Percentiles rank a stretch among this genome's conserved stretches.
These are phyloP conservation scores for Exophiala sideris DNA, from an alignment of 2,329 filamentous ascomycete species.

Conservation along the genomic window DNA sequence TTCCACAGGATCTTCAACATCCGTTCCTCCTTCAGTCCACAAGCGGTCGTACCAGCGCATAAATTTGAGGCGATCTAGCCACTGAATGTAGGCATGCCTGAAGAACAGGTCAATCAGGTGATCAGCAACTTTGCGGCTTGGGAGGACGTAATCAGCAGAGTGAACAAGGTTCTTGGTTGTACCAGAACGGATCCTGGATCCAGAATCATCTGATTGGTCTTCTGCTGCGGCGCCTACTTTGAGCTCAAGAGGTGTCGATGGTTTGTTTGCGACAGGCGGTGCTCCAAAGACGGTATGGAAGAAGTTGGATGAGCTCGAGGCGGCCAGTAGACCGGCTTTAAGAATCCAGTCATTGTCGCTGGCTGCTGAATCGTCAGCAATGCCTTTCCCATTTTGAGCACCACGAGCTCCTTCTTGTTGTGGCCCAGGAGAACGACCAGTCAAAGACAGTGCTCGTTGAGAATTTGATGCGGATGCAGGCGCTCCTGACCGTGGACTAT, in stretches of 20 bases:
- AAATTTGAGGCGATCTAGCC: slow-evolving; percentile 41
- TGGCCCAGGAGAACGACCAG: too few relatives aligned
- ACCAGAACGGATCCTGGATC: neutral
- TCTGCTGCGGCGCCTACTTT: neutral
- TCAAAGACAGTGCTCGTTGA: too few relatives aligned
- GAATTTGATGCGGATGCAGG: neutral
- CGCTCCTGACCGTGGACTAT: neutral
- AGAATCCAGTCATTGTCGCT: neutral
- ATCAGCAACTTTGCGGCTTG: slow-evolving; percentile 45
- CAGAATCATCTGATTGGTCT: neutral
- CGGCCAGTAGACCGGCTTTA: neutral
- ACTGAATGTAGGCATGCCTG: slow-evolving; percentile 46
- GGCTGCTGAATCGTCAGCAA: neutral
- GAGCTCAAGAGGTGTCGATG: too few relatives aligned
- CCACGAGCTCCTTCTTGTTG: too few relatives aligned
- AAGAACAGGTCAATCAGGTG: slow-evolving; percentile 46
- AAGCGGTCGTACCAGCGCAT: slow-evolving; percentile 38
- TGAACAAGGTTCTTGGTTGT: neutral
- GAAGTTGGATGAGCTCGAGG: slow-evolving; percentile 2
- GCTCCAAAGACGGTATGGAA: neutral
- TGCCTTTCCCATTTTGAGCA: too few relatives aligned
- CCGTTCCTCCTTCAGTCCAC: slow-evolving; percentile 29
- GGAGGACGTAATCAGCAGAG: slow-evolving; percentile 40
- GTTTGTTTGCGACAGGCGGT: neutral
- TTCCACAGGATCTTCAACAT: slow-evolving; percentile 30